A percentile compares a stretch with the other conserved stretches of the same genome.
phyloP scores from a whole-genome alignment of 176 grass and related monocot genomes.

The Eleusine indica region DNA sequence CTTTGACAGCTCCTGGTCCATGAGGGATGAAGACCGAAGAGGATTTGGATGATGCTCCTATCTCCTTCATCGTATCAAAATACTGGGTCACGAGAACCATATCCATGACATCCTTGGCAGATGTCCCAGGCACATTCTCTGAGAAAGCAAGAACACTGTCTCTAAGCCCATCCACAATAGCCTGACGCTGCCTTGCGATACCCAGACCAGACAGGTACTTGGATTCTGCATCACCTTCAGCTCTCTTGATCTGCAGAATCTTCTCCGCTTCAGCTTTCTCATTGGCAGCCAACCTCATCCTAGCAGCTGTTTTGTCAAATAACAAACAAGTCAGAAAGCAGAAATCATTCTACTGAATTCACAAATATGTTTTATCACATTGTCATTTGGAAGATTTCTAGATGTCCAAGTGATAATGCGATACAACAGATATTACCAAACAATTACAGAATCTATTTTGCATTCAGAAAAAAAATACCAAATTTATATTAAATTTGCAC shows the following conservation, averaged over 20 bases:
- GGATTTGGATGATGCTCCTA: constrained; percentile 68
- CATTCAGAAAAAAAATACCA: not conserved
- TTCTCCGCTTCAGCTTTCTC: constrained; percentile 92
- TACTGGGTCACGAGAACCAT: constrained; percentile 91
- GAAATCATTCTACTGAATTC: not conserved
- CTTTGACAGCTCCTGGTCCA: constrained; percentile 72
- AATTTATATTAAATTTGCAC: not conserved
- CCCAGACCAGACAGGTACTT: constrained; percentile 84
- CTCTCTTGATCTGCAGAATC: constrained; percentile 85
- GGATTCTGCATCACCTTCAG: constrained; percentile 84
- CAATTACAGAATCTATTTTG: not conserved
- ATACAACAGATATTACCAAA: not conserved
- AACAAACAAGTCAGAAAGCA: constrained; percentile 3
- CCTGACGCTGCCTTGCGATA: constrained; percentile 88
- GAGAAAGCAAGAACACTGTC: constrained; percentile 89
- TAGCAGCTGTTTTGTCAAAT: constrained; percentile 56
- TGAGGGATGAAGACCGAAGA: constrained; percentile 82
- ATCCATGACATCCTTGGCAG: constrained; percentile 85
- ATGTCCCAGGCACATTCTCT: constrained; percentile 82
- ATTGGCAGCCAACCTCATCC: constrained; percentile 75
- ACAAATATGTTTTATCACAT: no score
- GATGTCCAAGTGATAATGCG: not conserved
- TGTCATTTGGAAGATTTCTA: no score
- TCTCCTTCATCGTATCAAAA: constrained; percentile 89
- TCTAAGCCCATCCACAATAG: constrained; percentile 82